A percentile compares a stretch with the other conserved stretches of the same genome.
phyloP scores from a whole-genome alignment of 192 early-diverging fungal species.

The Backusella tuberculispora region DNA sequence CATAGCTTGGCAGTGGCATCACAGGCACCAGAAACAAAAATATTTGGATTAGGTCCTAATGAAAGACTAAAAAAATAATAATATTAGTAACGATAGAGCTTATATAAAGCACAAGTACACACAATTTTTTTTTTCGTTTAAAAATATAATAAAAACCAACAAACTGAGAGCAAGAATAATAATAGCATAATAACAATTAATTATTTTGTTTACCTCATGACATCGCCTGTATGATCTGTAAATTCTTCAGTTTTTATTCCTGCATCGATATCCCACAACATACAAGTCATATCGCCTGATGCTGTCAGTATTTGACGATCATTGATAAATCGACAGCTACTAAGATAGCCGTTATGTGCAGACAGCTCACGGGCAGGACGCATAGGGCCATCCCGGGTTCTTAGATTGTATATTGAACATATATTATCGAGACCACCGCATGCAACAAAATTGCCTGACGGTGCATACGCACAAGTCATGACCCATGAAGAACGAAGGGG shows the following conservation, averaged over 20 bases:
- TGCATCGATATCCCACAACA: conserved; percentile 99
- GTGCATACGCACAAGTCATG: conserved; percentile 99
- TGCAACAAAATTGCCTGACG: conserved; percentile 97
- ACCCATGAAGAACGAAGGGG: conserved; percentile 99
- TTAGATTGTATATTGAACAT: conserved; percentile 98
- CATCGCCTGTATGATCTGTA: conserved; percentile 97
- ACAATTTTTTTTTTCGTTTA: background rate
- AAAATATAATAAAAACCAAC: background rate
- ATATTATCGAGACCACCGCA: conserved; percentile 99
- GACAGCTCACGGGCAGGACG: conserved; percentile 94
- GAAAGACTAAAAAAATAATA: conserved; percentile 78
- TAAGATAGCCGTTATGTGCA: conserved; percentile 98
- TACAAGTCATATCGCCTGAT: conserved; percentile 98
- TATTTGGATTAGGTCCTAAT: conserved; percentile 89
- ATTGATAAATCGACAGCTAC: conserved; percentile 95
- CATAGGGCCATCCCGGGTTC: conserved; percentile 90
- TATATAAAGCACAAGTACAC: background rate
- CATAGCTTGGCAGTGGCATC: conserved; percentile 99
- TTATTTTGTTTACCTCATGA: conserved; percentile 74
- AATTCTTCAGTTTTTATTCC: conserved; percentile 98
- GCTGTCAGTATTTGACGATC: conserved; percentile 95
- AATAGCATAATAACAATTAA: background rate
- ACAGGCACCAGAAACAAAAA: conserved; percentile 98
- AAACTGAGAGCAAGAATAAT: background rate
- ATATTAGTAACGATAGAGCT: background rate